A percentile compares a stretch with the other conserved stretches of the same genome.
Evolutionary conservation across 164 flowering plant genomes (phyloP).

Genomic region (Taxillus chinensis): DNA sequence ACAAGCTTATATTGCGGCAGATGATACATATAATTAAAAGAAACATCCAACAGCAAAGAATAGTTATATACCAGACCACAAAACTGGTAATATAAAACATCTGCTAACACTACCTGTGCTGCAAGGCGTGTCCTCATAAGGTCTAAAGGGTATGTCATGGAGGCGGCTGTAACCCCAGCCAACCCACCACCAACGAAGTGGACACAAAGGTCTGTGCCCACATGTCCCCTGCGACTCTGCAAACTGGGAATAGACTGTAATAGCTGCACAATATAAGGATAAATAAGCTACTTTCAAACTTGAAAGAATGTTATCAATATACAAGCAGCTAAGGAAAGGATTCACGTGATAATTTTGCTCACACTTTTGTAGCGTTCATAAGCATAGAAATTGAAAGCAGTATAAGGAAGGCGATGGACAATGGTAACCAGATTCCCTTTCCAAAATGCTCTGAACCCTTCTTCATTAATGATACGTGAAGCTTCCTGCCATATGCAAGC

Average conservation of each 20-base stretch:
- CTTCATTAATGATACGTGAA: conserved; percentile 58
- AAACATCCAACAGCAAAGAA: neutral
- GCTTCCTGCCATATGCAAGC: conserved; percentile 72
- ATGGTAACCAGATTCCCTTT: conserved; percentile 79
- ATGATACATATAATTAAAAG: no score
- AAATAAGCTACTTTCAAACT: neutral
- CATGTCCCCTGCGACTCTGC: conserved; percentile 29
- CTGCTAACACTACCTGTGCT: conserved; percentile 50
- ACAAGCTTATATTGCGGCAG: no score
- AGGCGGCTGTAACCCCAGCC: conserved; percentile 82
- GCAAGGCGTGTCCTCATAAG: conserved; percentile 87
- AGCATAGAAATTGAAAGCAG: conserved; percentile 68
- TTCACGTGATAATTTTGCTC: conserved; percentile 11
- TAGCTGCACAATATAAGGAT: conserved; percentile 27
- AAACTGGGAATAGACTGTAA: conserved; percentile 43
- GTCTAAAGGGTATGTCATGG: conserved; percentile 71
- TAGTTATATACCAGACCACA: neutral
- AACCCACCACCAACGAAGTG: conserved; percentile 71
- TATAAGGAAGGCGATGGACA: conserved; percentile 83
- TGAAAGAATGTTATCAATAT: neutral
- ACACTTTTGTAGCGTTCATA: conserved; percentile 73
- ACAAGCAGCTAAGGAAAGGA: neutral
- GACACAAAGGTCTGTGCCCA: conserved; percentile 32
- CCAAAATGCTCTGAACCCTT: conserved; percentile 86
- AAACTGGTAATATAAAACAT: neutral